Evolutionary conservation across 768 basidiomycete genomes (phyloP).

Genomic region (Phlebiopsis flavidoalba): DNA sequence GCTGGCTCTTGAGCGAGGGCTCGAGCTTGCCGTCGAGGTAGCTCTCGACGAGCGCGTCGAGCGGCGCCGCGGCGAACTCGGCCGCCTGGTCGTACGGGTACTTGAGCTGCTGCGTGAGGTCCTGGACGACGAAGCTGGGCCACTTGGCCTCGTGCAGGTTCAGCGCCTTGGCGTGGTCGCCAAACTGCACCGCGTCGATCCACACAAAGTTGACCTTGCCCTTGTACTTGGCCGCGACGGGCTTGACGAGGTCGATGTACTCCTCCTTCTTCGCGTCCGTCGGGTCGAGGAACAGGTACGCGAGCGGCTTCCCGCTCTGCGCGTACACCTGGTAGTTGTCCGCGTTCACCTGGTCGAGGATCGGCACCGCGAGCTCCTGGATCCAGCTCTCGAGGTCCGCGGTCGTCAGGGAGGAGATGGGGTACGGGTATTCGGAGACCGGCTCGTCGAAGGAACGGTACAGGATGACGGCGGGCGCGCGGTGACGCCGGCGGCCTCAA

Average conservation of each 20-base stretch:
- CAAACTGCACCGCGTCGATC: constrained; percentile 95
- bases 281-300: constrained; percentile 93
- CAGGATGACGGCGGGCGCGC: constrained; percentile 83
- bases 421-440: constrained; percentile 59
- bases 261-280: constrained; percentile 56
- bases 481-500: constrained; percentile 66
- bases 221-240: constrained; percentile 78
- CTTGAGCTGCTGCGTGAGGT: constrained; percentile 79
- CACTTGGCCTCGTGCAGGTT: constrained; percentile 83
- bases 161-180: constrained; percentile 92
- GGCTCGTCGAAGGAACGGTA: constrained; percentile 94
- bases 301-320: constrained; percentile 76
- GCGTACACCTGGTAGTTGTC: constrained; percentile 93
- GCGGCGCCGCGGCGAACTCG: constrained; percentile 50
- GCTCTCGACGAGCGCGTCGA: constrained; percentile 55
- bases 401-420: constrained; percentile 45
- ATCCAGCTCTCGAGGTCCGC: constrained; percentile 75
- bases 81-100: constrained; percentile 76
- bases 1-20: constrained; percentile 86
- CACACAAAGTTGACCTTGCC: constrained; percentile 94
- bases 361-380: constrained; percentile 76
- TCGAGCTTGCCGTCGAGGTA: constrained; percentile 70
- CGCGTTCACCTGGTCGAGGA: constrained; percentile 87
- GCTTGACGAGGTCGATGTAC: constrained; percentile 61
- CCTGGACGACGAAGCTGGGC: constrained; percentile 94